These are phyloP conservation scores for Mortierella claussenii DNA, from an alignment of 192 early-diverging fungal species.

Conservation along the genomic window DNA sequence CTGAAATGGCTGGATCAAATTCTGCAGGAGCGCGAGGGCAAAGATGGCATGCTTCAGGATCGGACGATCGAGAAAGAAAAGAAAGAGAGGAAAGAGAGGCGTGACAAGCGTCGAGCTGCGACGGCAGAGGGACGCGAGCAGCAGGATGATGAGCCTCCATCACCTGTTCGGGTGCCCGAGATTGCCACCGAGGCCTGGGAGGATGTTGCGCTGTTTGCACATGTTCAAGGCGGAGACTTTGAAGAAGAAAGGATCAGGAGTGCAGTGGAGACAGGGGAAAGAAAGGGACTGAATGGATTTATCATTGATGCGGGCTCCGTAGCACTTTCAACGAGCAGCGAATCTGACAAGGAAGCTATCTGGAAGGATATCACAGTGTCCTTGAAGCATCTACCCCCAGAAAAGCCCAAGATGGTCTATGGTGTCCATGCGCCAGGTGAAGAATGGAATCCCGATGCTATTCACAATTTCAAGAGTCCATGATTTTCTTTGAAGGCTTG, in stretches of 20 bases:
- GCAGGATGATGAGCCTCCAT: neutral
- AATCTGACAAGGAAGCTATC: conserved; percentile 22
- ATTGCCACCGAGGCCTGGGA: conserved; percentile 25
- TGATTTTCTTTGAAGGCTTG: too few species aligned
- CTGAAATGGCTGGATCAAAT: conserved; percentile 62
- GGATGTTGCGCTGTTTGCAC: conserved; percentile 57
- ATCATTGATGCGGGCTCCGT: conserved; percentile 8
- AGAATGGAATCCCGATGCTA: neutral
- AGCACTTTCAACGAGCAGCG: neutral
- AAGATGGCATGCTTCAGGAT: conserved; percentile 26
- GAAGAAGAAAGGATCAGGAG: conserved; percentile 58
- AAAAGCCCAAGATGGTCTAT: conserved; percentile 66
- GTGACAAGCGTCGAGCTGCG: conserved; percentile 8
- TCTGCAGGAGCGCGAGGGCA: conserved; percentile 20
- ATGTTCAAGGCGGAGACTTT: conserved; percentile 54
- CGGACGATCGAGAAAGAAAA: conserved; percentile 25
- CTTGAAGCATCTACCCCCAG: conserved; percentile 50
- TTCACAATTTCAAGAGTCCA: too few species aligned
- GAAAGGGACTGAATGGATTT: conserved; percentile 51
- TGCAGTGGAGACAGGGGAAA: conserved; percentile 53
- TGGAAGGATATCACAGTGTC: conserved; percentile 58
- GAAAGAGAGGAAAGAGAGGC: conserved; percentile 14
- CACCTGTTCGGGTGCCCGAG: neutral
- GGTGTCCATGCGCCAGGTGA: conserved; percentile 61
- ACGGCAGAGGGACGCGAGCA: neutral